Evolutionary conservation across 768 basidiomycete genomes (phyloP).

Genomic region (Xerocomus brunneocitrinus): DNA sequence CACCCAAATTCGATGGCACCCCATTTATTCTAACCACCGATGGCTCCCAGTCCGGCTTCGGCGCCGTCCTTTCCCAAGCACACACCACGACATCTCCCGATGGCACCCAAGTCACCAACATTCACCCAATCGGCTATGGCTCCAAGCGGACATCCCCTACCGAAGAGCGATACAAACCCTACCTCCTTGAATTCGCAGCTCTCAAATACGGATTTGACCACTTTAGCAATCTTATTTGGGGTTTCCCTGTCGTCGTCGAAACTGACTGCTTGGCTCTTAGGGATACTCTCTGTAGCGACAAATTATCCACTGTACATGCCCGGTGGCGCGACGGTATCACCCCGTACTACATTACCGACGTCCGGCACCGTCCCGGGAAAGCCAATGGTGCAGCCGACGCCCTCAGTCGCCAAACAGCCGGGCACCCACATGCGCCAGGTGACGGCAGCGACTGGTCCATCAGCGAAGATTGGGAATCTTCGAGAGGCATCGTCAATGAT

Average conservation of each 20-base stretch:
- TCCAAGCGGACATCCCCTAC: too few species aligned
- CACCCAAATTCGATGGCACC: too few species aligned
- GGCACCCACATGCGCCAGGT: not conserved
- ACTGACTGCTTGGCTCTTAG: not conserved
- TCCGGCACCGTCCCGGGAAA: not conserved
- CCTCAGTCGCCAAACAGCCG: not conserved
- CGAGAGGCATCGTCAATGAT: not conserved
- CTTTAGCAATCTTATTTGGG: not conserved
- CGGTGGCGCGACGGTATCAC: not conserved
- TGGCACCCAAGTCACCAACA: too few species aligned
- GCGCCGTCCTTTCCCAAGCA: too few species aligned
- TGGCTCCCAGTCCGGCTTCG: too few species aligned
- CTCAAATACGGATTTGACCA: not conserved
- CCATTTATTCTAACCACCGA: too few species aligned
- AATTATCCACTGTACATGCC: too few species aligned
- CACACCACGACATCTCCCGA: too few species aligned
- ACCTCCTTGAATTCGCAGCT: not conserved
- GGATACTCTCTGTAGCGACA: not conserved
- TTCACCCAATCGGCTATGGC: too few species aligned
- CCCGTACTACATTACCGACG: not conserved
- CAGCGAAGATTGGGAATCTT: not conserved
- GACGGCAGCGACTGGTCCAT: not conserved
- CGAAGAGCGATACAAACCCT: too few species aligned
- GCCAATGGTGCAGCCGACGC: not conserved
- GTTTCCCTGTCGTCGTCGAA: not conserved